Evolutionary conservation across 2,329 filamentous ascomycete genomes (phyloP).

Genomic region (Onygenales sp.): DNA sequence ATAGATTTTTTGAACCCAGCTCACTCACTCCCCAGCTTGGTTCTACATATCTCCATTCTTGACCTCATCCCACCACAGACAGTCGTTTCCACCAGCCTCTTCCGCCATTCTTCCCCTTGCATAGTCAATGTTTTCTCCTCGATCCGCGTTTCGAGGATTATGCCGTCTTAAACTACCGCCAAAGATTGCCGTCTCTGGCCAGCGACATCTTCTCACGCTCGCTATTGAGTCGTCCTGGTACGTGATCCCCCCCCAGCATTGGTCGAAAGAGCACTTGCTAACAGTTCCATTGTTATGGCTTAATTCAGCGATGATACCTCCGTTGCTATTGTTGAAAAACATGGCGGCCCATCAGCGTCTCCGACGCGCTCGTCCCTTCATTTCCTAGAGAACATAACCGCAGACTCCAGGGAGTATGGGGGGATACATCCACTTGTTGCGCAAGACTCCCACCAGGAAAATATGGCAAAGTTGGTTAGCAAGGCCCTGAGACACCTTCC

Average conservation of each 20-base stretch:
- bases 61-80: background rate
- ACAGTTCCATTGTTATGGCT: background rate
- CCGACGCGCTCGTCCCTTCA: conserved; percentile 47
- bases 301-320: conserved; percentile 74
- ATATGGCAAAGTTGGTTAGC: conserved; percentile 58
- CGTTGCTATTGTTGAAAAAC: conserved; percentile 67
- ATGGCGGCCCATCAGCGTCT: conserved; percentile 4
- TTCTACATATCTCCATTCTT: background rate
- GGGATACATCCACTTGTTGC: conserved; percentile 75
- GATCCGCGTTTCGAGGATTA: conserved; percentile 2
- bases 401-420: conserved; percentile 62
- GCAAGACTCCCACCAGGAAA: conserved; percentile 63
- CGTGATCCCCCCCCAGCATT: background rate
- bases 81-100: background rate
- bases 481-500: conserved; percentile 53
- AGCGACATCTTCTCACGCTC: conserved; percentile 33
- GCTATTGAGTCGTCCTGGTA: conserved; percentile 68
- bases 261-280: background rate
- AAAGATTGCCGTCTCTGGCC: background rate
- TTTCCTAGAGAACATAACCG: conserved; percentile 74
- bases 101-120: background rate
- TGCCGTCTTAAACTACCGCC: background rate
- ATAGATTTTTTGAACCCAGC: background rate
- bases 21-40: no score
- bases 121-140: background rate